A percentile compares a stretch with the other conserved stretches of the same genome.
Evolutionary conservation across 495 filamentous ascomycete species (phyloP).

Genomic region (Geopyxis carbonaria): DNA sequence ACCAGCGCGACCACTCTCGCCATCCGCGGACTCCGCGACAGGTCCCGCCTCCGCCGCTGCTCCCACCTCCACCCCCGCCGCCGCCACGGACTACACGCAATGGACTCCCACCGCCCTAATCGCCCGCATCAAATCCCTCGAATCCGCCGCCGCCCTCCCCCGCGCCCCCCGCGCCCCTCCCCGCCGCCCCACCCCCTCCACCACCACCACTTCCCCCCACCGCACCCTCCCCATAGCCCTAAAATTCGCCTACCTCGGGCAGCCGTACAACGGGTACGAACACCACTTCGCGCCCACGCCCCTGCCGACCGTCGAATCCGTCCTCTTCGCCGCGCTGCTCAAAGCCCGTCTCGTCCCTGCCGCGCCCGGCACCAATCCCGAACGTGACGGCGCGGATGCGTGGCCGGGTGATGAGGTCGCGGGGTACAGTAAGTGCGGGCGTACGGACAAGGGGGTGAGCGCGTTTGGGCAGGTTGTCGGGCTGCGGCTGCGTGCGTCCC

Average conservation of each 20-base stretch:
- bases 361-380: constrained; percentile 27
- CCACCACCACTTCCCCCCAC: not conserved
- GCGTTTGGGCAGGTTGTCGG: constrained; percentile 92
- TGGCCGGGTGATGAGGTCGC: constrained; percentile 56
- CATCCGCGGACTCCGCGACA: not conserved
- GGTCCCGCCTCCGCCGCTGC: not conserved
- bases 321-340: constrained; percentile 73
- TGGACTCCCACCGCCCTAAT: constrained; percentile 1
- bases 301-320: constrained; percentile 72
- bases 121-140: constrained; percentile 4
- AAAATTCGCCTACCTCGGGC: constrained; percentile 86
- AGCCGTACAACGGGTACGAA: constrained; percentile 81
- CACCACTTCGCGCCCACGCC: constrained; percentile 49
- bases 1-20: not conserved
- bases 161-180: constrained; percentile 5
- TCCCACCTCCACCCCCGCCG: not conserved
- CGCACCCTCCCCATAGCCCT: constrained; percentile 42
- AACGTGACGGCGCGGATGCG: constrained; percentile 26
- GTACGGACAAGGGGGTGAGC: constrained; percentile 85
- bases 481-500: constrained; percentile 64
- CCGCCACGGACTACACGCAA: not conserved
- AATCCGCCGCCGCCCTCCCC: constrained; percentile 4
- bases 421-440: constrained; percentile 85
- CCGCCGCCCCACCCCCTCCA: constrained; percentile 3
- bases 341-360: constrained; percentile 65